Evolutionary conservation across 2,329 filamentous ascomycete genomes (phyloP).

Genomic region (Fusarium armeniacum): DNA sequence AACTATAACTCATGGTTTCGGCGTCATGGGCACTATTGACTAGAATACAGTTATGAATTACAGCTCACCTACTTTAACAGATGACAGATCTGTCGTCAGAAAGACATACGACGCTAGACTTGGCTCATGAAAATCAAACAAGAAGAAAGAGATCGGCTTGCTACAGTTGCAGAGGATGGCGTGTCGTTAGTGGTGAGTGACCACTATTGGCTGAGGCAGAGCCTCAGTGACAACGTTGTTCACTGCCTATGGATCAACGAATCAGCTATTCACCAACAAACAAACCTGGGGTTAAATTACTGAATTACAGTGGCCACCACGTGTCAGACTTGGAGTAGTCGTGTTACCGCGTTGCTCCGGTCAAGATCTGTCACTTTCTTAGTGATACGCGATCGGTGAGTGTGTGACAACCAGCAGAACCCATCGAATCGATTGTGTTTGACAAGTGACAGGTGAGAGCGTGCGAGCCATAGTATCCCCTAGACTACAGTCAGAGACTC

Average conservation of each 20-base stretch:
- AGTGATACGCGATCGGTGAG: constrained; percentile 1
- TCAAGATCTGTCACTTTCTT: constrained; percentile 7
- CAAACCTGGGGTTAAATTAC: background rate
- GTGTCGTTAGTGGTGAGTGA: constrained; percentile 11
- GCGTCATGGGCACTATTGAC: no score
- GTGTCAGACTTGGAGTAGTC: constrained; percentile 13
- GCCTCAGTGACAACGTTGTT: constrained; percentile 8
- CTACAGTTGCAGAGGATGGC: background rate
- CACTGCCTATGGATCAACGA: constrained; percentile 2
- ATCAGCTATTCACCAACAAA: constrained; percentile 1
- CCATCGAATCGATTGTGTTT: constrained; percentile 10
- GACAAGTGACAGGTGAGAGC: background rate
- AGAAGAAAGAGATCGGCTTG: background rate
- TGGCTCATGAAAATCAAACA: constrained; percentile 25
- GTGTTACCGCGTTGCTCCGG: background rate
- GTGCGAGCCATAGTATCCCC: background rate
- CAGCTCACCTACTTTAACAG: background rate
- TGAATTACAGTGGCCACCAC: constrained; percentile 1
- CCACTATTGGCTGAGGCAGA: constrained; percentile 20
- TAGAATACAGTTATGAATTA: background rate
- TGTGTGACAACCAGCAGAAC: constrained; percentile 6
- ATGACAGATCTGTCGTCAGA: background rate
- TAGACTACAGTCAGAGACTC: background rate
- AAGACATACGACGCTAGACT: background rate
- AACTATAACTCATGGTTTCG: background rate